Conservation (phyloP, 2,329 filamentous ascomycete genomes). For the Alternaria brassicae region DNA sequence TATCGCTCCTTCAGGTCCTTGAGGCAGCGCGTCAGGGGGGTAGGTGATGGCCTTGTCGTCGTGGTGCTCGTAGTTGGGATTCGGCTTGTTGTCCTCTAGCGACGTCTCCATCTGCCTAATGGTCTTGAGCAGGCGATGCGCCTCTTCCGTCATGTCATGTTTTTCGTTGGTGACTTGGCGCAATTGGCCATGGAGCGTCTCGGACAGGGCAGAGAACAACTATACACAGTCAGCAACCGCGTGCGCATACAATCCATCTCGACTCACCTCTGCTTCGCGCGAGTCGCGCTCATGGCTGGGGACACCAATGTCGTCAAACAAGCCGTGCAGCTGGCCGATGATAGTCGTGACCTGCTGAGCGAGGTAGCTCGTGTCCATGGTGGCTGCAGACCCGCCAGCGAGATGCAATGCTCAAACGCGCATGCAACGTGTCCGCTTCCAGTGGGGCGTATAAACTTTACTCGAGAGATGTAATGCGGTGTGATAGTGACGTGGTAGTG, state of each 20-base stretch:
- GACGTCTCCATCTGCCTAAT: slow-evolving; percentile 95
- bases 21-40: slow-evolving; percentile 83
- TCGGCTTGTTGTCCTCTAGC: slow-evolving; percentile 75
- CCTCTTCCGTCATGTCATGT: slow-evolving; percentile 87
- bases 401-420: slow-evolving; percentile 35
- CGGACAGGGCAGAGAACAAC: slow-evolving; percentile 91
- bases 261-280: slow-evolving; percentile 81
- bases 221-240: slow-evolving; percentile 48
- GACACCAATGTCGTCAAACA: slow-evolving; percentile 99
- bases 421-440: slow-evolving; percentile 39
- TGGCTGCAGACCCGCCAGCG: slow-evolving; percentile 46
- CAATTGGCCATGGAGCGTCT: slow-evolving; percentile 89
- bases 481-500: slow-evolving; percentile 8
- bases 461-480: slow-evolving; percentile 8
- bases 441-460: slow-evolving; percentile 11
- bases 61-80: slow-evolving; percentile 70
- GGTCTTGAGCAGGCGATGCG: slow-evolving; percentile 79
- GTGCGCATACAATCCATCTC: background rate
- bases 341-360: slow-evolving; percentile 95
- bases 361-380: slow-evolving; percentile 90
- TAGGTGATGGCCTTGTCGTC: slow-evolving; percentile 79
- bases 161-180: slow-evolving; percentile 86
- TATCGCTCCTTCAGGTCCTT: slow-evolving; percentile 86
- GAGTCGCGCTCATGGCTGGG: slow-evolving; percentile 88
- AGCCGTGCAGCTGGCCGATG: slow-evolving; percentile 87